Evolutionary conservation across 257 asterid genomes (phyloP).

Genomic region (Fraxinus pennsylvanica): DNA sequence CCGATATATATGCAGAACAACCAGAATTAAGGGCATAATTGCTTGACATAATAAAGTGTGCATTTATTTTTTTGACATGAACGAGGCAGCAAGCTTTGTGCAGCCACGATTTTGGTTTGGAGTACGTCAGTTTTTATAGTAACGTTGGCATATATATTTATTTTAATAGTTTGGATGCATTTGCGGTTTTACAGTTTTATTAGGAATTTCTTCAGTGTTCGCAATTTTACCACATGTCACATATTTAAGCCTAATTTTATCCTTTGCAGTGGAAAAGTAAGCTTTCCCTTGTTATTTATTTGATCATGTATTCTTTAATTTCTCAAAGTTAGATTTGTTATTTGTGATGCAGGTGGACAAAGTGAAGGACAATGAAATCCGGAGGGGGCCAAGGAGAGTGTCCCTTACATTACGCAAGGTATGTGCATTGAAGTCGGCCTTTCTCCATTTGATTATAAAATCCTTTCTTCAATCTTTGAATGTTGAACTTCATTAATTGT

Average conservation of each 20-base stretch:
- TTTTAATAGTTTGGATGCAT: background rate
- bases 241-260: background rate
- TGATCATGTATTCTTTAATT: background rate
- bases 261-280: background rate
- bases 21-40: no score
- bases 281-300: background rate
- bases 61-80: background rate
- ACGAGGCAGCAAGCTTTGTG: background rate
- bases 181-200: background rate
- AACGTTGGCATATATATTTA: background rate
- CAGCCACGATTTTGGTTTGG: background rate
- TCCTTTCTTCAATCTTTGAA: no score
- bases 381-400: constrained; percentile 80
- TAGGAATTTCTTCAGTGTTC: background rate
- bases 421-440: background rate
- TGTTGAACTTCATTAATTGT: background rate
- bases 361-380: constrained; percentile 62
- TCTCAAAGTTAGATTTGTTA: constrained; percentile 4
- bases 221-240: background rate
- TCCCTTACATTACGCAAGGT: constrained; percentile 94
- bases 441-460: no score
- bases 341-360: constrained; percentile 60
- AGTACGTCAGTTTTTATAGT: no score
- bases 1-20: no score
- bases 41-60: background rate